Evolutionary conservation across 208 protist genomes (phyloP), one percentile per base, ranked within the genome.

Genomic region (Herpetomonas samuelpessoai): DNA sequence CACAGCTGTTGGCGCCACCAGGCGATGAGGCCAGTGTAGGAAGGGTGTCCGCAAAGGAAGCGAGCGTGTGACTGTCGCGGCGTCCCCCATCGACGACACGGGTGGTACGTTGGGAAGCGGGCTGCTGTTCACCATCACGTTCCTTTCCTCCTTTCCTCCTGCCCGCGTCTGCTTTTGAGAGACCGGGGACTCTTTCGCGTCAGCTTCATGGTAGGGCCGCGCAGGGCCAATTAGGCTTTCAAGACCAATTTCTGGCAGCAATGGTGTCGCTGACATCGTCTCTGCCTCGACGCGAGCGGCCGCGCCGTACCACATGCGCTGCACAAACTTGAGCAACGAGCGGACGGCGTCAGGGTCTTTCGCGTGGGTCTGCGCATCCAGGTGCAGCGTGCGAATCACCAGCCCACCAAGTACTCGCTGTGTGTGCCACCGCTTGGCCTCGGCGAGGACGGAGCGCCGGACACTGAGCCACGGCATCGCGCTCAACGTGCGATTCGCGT

Each of bases 381-480:
- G 54, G 46, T 81, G 39, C 9, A 77, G 59, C 0, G 41, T 28
- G 3, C 80, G 75, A 4, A 86, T 55, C 39, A 86, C 66, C 7
- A 50, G 54, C 44, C 71, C 54, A 28, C 53, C 25, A 35, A 51
- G 39, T 19, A 82, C 60, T 3, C 65, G 50, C 3, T 39, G n/a
- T 38, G 65, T 46, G 55, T 79, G 71, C 35, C 56, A 69, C 7
- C 25, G 27, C 47, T 64, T 39, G 24, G 79, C 79, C 24, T 12
- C 39, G 14, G 22, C 16, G 2, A 86, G 52, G 3, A 65, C 72
- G 0, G 52, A 22, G 16, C 65, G 57, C 0, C 35, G 38, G 1
- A 82, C 75, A n/a, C 74, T 50, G 30, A 82, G 60, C 61, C 68
- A 68, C 19, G 68, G 60, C 47, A 71, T 69, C n/a, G 44, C 53